A percentile compares a stretch with the other conserved stretches of the same genome.
Conservation (phyloP, 2,329 filamentous ascomycete genomes). For the Trichoderma citrinoviride region DNA sequence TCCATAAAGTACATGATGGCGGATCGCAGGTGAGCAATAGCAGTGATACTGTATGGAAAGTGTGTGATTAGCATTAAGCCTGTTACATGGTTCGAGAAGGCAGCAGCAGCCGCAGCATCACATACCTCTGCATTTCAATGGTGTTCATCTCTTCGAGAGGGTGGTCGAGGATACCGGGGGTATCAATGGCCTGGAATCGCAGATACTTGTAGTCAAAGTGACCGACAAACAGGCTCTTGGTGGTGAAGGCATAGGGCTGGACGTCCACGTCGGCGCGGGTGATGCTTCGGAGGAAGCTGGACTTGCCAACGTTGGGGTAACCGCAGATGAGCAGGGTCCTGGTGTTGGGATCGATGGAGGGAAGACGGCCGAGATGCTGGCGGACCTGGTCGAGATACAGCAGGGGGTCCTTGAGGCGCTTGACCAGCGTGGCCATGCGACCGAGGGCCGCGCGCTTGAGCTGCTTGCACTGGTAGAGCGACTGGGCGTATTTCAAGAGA, state of each 20-base stretch:
- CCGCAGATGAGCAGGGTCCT: conserved; percentile 94
- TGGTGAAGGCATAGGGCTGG: conserved; percentile 97
- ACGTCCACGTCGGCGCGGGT: conserved; percentile 95
- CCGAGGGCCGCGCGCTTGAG: conserved; percentile 93
- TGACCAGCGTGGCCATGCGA: conserved; percentile 97
- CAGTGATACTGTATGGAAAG: conserved; percentile 66
- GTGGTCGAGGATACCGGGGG: conserved; percentile 96
- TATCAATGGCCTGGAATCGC: conserved; percentile 78
- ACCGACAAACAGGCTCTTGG: conserved; percentile 93
- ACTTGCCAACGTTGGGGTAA: conserved; percentile 97
- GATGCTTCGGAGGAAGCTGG: conserved; percentile 88
- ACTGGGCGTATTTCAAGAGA: conserved; percentile 88
- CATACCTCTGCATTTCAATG: conserved; percentile 86
- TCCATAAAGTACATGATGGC: conserved; percentile 99
- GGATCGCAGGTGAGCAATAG: conserved; percentile 92
- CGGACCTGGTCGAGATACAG: conserved; percentile 88
- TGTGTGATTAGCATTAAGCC: conserved; percentile 9
- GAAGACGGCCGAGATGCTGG: conserved; percentile 94
- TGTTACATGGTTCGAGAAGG: not conserved
- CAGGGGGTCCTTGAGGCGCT: conserved; percentile 89
- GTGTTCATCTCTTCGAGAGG: conserved; percentile 99
- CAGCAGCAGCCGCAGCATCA: no score
- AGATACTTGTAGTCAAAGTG: conserved; percentile 89
- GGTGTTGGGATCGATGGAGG: conserved; percentile 97
- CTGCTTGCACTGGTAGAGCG: conserved; percentile 98